These are phyloP conservation scores for Poa annua DNA, from an alignment of 176 grass and related monocot species.

Conservation along the genomic window DNA sequence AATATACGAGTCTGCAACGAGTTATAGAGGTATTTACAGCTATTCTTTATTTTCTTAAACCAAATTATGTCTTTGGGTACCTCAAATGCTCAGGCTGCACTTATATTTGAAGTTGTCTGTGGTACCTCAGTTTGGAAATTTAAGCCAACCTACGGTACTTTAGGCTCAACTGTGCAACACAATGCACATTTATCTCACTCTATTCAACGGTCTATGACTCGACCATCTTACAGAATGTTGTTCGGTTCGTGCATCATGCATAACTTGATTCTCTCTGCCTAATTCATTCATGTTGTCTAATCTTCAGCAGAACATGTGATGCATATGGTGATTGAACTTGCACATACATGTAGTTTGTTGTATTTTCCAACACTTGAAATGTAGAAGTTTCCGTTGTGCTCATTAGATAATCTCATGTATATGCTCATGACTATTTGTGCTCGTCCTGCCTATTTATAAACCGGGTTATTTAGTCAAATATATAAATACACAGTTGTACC, in stretches of 20 bases:
- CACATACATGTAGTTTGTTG: background rate
- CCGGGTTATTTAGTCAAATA: no score
- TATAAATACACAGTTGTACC: no score
- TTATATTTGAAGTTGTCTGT: conserved; percentile 7
- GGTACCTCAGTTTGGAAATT: conserved; percentile 9
- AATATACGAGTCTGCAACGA: background rate
- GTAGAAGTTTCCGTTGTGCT: background rate
- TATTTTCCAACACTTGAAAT: background rate
- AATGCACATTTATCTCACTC: background rate
- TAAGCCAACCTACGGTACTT: background rate
- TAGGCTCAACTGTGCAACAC: background rate
- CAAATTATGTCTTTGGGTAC: background rate
- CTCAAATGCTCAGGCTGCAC: background rate
- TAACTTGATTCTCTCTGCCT: background rate
- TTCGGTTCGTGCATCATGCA: background rate
- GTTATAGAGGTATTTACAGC: background rate
- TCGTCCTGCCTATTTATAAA: no score
- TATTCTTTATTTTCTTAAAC: background rate
- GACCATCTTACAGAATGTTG: conserved; percentile 5
- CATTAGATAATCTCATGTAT: background rate
- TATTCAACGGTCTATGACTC: background rate
- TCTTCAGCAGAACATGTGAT: background rate
- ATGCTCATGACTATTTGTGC: no score
- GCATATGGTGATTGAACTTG: no score
- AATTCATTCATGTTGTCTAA: background rate